phyloP scores from a whole-genome alignment of 225 moss, liverwort and hornwort species.

The Neckera pumila region DNA sequence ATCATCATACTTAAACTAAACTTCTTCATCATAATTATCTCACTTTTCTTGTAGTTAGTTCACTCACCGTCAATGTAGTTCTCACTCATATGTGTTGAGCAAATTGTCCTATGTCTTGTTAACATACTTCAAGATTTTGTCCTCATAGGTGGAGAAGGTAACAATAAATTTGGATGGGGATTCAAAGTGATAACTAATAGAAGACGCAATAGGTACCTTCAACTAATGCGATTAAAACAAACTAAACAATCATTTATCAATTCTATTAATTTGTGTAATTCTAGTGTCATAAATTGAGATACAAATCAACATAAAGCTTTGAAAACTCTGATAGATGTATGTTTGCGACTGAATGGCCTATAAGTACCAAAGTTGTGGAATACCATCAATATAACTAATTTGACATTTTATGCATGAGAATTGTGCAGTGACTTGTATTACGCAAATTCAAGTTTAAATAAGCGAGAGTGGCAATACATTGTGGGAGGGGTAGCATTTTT shows the following conservation, averaged over 20 bases:
- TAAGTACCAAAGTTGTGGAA: too few species aligned
- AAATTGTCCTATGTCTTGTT: not conserved
- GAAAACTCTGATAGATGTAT: too few species aligned
- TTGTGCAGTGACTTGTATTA: slow-evolving; percentile 57
- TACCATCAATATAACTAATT: not conserved
- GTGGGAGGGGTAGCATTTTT: slow-evolving; percentile 52
- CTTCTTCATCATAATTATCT: not conserved
- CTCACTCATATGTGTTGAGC: not conserved
- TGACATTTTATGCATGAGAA: not conserved
- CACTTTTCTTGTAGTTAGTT: not conserved
- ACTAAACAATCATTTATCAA: not conserved
- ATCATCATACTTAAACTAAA: not conserved
- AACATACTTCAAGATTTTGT: not conserved
- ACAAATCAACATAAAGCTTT: too few species aligned
- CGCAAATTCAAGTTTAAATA: slow-evolving; percentile 32
- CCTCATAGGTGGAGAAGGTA: too few species aligned
- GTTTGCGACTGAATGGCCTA: fast-evolving
- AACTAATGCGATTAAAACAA: not conserved
- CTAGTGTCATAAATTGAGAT: not conserved
- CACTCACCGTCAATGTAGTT: not conserved
- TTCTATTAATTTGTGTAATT: not conserved
- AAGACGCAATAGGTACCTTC: too few species aligned
- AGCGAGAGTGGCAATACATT: slow-evolving; percentile 49
- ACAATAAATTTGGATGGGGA: not conserved
- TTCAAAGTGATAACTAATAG: not conserved